Percentiles rank a stretch among this genome's conserved stretches.
These are phyloP conservation scores for Aspergillus brunneoviolaceus DNA, from an alignment of 2,329 filamentous ascomycete species.

Conservation along the genomic window DNA sequence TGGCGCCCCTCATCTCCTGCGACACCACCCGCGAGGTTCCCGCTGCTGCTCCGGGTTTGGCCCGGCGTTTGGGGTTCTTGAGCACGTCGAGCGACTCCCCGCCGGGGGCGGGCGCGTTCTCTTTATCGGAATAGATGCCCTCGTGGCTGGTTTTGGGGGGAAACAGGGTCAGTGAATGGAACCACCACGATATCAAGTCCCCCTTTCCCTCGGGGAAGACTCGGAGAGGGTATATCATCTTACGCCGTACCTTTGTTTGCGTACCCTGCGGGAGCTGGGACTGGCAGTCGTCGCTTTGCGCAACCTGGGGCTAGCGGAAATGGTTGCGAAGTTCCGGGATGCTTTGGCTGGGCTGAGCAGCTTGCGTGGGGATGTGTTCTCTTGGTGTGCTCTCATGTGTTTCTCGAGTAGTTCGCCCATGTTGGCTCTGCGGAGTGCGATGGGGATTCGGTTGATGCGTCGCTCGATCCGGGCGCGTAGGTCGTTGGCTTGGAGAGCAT, in stretches of 20 bases:
- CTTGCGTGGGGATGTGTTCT: conserved; percentile 33
- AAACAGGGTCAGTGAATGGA: conserved; percentile 16
- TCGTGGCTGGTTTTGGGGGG: conserved; percentile 54
- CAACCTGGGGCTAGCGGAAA: conserved; percentile 30
- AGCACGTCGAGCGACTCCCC: conserved; percentile 48
- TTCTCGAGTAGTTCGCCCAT: conserved; percentile 76
- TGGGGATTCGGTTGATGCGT: conserved; percentile 88
- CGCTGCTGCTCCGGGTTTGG: conserved; percentile 42
- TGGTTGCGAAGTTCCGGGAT: conserved; percentile 28
- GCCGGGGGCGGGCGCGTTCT: conserved; percentile 57
- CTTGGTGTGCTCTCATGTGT: conserved; percentile 36
- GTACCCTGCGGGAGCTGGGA: conserved; percentile 30
- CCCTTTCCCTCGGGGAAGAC: background rate
- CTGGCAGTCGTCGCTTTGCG: conserved; percentile 30
- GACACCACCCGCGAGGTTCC: conserved; percentile 43
- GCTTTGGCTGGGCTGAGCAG: conserved; percentile 31
- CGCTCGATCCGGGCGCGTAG: conserved; percentile 85
- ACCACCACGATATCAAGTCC: background rate
- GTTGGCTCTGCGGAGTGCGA: conserved; percentile 71
- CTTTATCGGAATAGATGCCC: conserved; percentile 68
- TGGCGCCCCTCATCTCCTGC: conserved; percentile 44
- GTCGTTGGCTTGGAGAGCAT: conserved; percentile 81
- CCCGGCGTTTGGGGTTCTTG: conserved; percentile 70
- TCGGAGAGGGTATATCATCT: background rate
- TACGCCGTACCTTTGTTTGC: conserved; percentile 32